These are phyloP conservation scores for Sonneratia caseolaris DNA, from an alignment of 345 rosid species.

Conservation along the genomic window DNA sequence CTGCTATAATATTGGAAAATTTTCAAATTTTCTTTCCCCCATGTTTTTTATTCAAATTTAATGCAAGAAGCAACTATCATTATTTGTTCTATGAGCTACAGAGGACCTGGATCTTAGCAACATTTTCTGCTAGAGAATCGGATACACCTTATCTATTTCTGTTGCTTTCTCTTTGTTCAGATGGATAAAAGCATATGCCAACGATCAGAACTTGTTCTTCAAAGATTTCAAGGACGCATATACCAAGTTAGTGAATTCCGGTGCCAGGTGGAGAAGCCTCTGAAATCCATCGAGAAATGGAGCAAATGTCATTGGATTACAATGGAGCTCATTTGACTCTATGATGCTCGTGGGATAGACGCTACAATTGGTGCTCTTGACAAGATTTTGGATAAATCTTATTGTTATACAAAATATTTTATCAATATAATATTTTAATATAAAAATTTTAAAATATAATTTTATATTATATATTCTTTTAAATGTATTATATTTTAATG, in stretches of 20 bases:
- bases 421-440: too few species aligned
- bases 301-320: background rate
- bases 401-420: too few species aligned
- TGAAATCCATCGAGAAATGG: constrained; percentile 13
- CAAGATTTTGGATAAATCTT: too few species aligned
- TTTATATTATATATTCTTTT: too few species aligned
- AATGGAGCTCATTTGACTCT: background rate
- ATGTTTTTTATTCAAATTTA: too few species aligned
- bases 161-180: constrained; percentile 20
- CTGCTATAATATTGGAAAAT: background rate
- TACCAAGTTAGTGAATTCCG: constrained; percentile 63
- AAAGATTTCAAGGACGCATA: constrained; percentile 71
- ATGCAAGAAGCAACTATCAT: too few species aligned
- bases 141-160: background rate
- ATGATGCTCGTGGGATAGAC: background rate
- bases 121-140: too few species aligned
- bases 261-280: constrained; percentile 58
- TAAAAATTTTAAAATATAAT: too few species aligned
- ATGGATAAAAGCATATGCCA: constrained; percentile 67
- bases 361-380: too few species aligned
- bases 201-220: constrained; percentile 56
- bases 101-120: too few species aligned
- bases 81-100: too few species aligned
- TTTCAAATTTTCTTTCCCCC: background rate
- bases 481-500: too few species aligned